Evolutionary conservation across 2,329 filamentous ascomycete species (phyloP).

Genomic region (Leptodontidium sp.): DNA sequence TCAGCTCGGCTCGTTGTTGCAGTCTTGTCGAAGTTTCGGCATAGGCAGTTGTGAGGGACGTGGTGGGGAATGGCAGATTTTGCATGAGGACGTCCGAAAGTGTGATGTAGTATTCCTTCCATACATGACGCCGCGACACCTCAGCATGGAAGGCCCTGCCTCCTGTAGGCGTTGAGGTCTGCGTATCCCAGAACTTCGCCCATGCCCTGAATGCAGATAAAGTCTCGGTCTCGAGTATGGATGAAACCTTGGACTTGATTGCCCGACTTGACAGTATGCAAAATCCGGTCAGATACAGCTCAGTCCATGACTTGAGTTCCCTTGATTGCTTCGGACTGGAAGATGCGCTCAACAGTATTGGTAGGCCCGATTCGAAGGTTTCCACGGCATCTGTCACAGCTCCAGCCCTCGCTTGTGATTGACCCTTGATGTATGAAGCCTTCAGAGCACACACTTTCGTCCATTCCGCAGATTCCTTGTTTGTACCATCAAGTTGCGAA

Average conservation of each 20-base stretch:
- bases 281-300: constrained; percentile 77
- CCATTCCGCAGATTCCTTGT: constrained; percentile 70
- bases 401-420: constrained; percentile 60
- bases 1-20: constrained; percentile 79
- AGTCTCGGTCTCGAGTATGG: constrained; percentile 60
- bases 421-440: constrained; percentile 79
- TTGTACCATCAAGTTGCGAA: constrained; percentile 59
- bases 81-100: constrained; percentile 79
- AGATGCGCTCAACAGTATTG: constrained; percentile 65
- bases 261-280: constrained; percentile 74
- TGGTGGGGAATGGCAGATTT: constrained; percentile 66
- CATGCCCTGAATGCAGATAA: constrained; percentile 70
- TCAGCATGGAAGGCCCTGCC: constrained; percentile 66
- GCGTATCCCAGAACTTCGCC: constrained; percentile 71
- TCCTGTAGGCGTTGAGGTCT: constrained; percentile 55
- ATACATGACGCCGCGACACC: constrained; percentile 73
- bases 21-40: constrained; percentile 63
- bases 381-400: constrained; percentile 66
- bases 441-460: constrained; percentile 84
- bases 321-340: constrained; percentile 60
- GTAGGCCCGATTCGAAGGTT: constrained; percentile 71
- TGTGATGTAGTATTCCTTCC: constrained; percentile 84
- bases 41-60: constrained; percentile 49
- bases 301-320: constrained; percentile 80
- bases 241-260: constrained; percentile 58